Evolutionary conservation across 129 eudicot species (phyloP).

Genomic region (Pseudognaphalium luteoalbum): DNA sequence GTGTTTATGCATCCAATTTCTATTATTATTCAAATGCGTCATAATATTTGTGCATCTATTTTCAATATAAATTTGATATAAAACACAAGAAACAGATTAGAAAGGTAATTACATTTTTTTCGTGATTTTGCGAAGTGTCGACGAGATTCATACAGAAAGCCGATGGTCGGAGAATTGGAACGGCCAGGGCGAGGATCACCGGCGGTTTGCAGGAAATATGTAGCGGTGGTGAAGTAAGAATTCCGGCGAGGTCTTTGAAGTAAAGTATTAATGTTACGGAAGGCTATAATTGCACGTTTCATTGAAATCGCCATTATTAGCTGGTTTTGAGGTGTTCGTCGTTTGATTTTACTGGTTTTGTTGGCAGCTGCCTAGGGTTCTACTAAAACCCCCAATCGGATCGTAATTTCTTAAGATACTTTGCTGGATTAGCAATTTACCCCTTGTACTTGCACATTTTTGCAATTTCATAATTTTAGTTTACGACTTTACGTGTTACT

Average conservation of each 20-base stretch:
- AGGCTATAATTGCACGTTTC: conserved; percentile 42
- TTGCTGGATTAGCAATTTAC: neutral
- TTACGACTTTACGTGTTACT: no score
- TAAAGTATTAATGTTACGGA: conserved; percentile 35
- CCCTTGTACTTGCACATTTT: neutral
- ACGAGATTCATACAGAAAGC: conserved; percentile 41
- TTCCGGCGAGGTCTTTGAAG: conserved; percentile 31
- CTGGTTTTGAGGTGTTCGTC: neutral
- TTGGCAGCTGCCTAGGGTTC: neutral
- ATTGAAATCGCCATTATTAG: neutral
- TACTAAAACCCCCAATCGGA: neutral
- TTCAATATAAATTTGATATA: neutral
- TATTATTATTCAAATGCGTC: no score
- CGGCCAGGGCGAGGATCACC: conserved; percentile 13
- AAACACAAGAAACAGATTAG: neutral
- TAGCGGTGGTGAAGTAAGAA: conserved; percentile 34
- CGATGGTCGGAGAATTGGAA: conserved; percentile 31
- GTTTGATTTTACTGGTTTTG: neutral
- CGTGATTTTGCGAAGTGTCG: conserved; percentile 78
- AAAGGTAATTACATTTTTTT: conserved; percentile 42
- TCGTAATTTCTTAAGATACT: neutral
- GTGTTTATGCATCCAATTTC: neutral
- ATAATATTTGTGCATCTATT: no score
- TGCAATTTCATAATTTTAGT: neutral
- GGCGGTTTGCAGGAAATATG: conserved; percentile 19